Percentiles rank a stretch among this genome's conserved stretches.
Conservation (phyloP, 768 basidiomycete genomes). For the Rhodotorula diobovata region DNA sequence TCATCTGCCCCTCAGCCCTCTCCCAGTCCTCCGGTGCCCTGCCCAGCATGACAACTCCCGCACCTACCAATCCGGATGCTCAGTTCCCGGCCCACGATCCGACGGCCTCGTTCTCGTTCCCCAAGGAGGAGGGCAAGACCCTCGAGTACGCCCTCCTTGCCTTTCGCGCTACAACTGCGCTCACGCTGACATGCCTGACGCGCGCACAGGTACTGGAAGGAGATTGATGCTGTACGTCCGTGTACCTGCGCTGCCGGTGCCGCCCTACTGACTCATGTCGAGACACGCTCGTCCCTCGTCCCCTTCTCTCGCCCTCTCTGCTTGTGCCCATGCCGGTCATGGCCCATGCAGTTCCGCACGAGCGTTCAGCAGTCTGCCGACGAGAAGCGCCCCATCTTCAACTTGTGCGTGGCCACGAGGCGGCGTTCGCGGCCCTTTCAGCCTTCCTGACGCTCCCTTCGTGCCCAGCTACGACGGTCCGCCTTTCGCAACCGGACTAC, state of each 20-base stretch:
- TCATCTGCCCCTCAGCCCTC: background rate
- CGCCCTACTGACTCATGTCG: no score
- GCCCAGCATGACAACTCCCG: background rate
- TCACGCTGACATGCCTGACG: slow-evolving; percentile 45
- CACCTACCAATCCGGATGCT: slow-evolving; percentile 29
- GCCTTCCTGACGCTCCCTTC: background rate
- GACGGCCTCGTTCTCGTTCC: slow-evolving; percentile 61
- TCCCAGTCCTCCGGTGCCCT: background rate
- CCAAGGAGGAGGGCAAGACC: slow-evolving; percentile 64
- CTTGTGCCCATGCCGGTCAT: background rate
- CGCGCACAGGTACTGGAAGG: slow-evolving; percentile 67
- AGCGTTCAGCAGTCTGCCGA: slow-evolving; percentile 88
- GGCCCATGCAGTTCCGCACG: slow-evolving; percentile 64
- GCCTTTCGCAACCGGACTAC: slow-evolving; percentile 92
- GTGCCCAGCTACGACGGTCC: slow-evolving; percentile 15
- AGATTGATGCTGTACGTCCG: slow-evolving; percentile 74
- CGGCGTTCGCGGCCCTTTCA: no score
- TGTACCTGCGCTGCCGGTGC: no score
- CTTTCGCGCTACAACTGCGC: background rate
- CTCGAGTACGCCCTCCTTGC: background rate
- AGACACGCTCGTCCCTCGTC: background rate
- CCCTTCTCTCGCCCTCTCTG: background rate
- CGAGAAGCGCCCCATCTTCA: slow-evolving; percentile 80
- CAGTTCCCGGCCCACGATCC: slow-evolving; percentile 38
- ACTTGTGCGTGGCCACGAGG: background rate